Evolutionary conservation across 345 rosid genomes (phyloP).

Genomic region (Moringa oleifera): DNA sequence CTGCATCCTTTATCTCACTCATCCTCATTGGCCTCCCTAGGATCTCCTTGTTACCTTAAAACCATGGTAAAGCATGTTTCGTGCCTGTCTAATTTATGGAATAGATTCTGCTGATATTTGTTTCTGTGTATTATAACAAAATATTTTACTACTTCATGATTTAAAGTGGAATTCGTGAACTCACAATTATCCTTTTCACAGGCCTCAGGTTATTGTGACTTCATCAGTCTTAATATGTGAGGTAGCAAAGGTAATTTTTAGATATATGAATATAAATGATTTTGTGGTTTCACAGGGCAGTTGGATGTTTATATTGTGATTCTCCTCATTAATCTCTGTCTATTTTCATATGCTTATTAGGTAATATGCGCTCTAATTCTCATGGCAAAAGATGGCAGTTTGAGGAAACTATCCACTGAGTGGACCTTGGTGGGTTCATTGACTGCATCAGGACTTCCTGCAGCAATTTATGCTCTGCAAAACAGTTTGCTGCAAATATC

Average conservation of each 20-base stretch:
- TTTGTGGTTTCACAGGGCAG: slow-evolving; percentile 1
- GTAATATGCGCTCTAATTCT: slow-evolving; percentile 71
- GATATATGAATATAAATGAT: background rate
- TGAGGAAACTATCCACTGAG: slow-evolving; percentile 51
- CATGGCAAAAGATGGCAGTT: slow-evolving; percentile 76
- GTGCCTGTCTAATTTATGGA: background rate
- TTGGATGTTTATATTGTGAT: background rate
- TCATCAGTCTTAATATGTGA: slow-evolving; percentile 88
- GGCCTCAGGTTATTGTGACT: slow-evolving; percentile 87
- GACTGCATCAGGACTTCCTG: slow-evolving; percentile 97
- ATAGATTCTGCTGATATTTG: background rate
- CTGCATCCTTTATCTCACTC: background rate
- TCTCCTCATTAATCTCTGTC: background rate
- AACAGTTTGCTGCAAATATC: slow-evolving; percentile 99
- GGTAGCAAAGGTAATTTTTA: slow-evolving; percentile 60
- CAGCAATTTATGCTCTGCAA: slow-evolving; percentile 91
- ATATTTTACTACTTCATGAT: background rate
- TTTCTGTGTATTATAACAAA: background rate
- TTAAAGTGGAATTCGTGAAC: slow-evolving; percentile 8
- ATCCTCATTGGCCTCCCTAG: background rate
- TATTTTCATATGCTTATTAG: slow-evolving; percentile 32
- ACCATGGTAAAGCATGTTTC: background rate
- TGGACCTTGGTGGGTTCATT: slow-evolving; percentile 89
- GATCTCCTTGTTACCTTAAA: too few relatives aligned
- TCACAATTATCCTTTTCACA: slow-evolving; percentile 20